Percentiles rank a stretch among this genome's conserved stretches.
phyloP scores from a whole-genome alignment of 352 stramenopile genomes.

The Lagenidium sp. region DNA sequence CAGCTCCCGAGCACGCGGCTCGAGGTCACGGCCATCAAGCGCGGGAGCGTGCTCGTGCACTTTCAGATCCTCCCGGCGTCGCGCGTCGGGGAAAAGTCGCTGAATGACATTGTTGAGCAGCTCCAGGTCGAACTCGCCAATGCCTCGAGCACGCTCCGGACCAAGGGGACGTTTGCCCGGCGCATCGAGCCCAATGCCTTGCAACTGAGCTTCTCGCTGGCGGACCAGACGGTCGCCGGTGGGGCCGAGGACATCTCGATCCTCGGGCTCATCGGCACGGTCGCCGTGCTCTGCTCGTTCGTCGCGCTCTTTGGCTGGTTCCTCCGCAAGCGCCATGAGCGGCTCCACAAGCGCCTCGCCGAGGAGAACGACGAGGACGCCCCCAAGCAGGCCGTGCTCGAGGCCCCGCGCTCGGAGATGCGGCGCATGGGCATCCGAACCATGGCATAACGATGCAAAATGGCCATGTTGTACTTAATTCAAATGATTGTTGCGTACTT shows the following conservation, averaged over 20 bases:
- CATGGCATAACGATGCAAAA: constrained; percentile 22
- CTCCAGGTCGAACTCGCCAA: constrained; percentile 47
- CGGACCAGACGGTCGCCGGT: constrained; percentile 45
- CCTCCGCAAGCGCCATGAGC: constrained; percentile 42
- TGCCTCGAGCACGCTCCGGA: constrained; percentile 45
- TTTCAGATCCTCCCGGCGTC: constrained; percentile 60
- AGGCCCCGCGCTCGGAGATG: constrained; percentile 22
- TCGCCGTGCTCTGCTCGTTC: constrained; percentile 46
- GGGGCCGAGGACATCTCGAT: constrained; percentile 64
- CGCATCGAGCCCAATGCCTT: constrained; percentile 46
- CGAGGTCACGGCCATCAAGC: constrained; percentile 41
- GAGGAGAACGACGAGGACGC: constrained; percentile 4
- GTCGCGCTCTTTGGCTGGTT: constrained; percentile 53
- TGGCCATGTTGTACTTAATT: constrained; percentile 7
- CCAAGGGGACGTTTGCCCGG: constrained; percentile 54
- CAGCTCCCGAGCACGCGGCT: constrained; percentile 40
- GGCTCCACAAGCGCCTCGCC: constrained; percentile 12
- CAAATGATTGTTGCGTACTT: neutral
- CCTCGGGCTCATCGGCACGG: constrained; percentile 41
- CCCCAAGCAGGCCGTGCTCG: constrained; percentile 8
- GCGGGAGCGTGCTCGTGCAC: constrained; percentile 51
- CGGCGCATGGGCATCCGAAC: constrained; percentile 66
- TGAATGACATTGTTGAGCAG: constrained; percentile 59
- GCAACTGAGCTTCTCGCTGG: constrained; percentile 62
- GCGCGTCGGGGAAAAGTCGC: constrained; percentile 40